phyloP scores from a whole-genome alignment of 1,139 yeast genomes.

The Saccharomycopsis phalli region DNA sequence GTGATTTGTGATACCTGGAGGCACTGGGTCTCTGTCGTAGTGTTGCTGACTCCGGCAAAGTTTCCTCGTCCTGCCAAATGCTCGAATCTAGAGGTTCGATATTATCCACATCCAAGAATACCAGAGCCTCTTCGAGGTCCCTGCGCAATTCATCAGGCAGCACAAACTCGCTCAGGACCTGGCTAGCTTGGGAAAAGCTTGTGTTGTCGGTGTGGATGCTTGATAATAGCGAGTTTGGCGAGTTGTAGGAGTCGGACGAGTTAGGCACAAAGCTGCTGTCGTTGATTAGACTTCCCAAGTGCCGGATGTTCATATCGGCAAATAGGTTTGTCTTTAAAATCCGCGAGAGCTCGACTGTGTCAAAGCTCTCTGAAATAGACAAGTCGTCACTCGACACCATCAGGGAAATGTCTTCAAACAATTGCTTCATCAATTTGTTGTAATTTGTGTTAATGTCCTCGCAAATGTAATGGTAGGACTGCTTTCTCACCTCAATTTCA shows the following conservation, averaged over 20 bases:
- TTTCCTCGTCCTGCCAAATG: neutral
- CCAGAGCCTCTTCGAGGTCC: neutral
- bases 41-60: too few species aligned
- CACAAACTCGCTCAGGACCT: neutral
- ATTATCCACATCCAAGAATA: constrained; percentile 1
- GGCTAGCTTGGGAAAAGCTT: neutral
- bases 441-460: constrained; percentile 8
- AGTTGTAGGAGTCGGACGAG: neutral
- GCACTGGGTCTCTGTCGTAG: too few species aligned
- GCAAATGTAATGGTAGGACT: constrained; percentile 1
- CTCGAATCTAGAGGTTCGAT: neutral
- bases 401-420: constrained; percentile 1
- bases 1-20: too few species aligned
- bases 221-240: neutral
- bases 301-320: constrained; percentile 13
- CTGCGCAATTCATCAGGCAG: neutral
- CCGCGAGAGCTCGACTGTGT: constrained; percentile 6
- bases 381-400: neutral
- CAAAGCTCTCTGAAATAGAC: neutral
- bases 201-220: neutral
- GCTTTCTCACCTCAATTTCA: constrained; percentile 7
- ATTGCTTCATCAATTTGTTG: constrained; percentile 3
- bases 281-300: constrained; percentile 12
- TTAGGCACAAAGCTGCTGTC: constrained; percentile 16
- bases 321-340: constrained; percentile 14